phyloP scores from a whole-genome alignment of 352 stramenopile genomes.

The Globisporangium heterothallicum region DNA sequence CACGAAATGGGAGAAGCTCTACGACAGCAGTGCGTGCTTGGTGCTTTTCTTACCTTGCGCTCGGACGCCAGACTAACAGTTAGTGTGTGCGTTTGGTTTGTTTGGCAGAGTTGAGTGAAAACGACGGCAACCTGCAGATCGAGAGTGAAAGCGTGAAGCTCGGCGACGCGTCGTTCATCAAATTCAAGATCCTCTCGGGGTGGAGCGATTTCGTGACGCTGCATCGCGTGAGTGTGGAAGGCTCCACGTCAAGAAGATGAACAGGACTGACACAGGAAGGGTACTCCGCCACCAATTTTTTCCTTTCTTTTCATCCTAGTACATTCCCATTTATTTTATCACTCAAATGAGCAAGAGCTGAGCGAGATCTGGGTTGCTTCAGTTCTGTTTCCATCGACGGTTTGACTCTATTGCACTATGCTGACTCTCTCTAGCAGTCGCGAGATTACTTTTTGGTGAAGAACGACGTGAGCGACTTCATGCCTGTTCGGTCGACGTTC shows the following conservation, averaged over 20 bases:
- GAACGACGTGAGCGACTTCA: conserved; percentile 84
- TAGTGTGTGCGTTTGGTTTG: conserved; percentile 1
- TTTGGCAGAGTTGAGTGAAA: conserved; percentile 59
- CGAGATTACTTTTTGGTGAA: conserved; percentile 80
- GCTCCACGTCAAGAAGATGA: conserved; percentile 39
- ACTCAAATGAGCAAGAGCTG: no score
- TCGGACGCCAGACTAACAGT: no score
- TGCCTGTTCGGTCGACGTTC: conserved; percentile 66
- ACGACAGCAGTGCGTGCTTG: conserved; percentile 52
- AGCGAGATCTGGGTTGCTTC: no score
- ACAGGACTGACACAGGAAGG: no score
- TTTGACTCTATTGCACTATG: background rate
- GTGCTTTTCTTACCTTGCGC: no score
- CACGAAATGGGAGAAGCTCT: conserved; percentile 79
- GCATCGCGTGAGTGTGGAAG: conserved; percentile 78
- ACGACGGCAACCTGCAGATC: conserved; percentile 77
- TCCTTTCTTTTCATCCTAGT: no score
- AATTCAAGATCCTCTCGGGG: conserved; percentile 80
- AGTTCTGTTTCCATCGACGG: background rate
- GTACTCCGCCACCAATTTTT: no score
- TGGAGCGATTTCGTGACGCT: conserved; percentile 76
- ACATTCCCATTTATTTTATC: no score
- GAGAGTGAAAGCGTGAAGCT: conserved; percentile 70
- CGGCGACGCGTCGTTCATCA: conserved; percentile 74
- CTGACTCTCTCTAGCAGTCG: no score